These are phyloP conservation scores for Brasilioporus rufonigricans DNA, from an alignment of 768 basidiomycete genomes.

Conservation along the genomic window DNA sequence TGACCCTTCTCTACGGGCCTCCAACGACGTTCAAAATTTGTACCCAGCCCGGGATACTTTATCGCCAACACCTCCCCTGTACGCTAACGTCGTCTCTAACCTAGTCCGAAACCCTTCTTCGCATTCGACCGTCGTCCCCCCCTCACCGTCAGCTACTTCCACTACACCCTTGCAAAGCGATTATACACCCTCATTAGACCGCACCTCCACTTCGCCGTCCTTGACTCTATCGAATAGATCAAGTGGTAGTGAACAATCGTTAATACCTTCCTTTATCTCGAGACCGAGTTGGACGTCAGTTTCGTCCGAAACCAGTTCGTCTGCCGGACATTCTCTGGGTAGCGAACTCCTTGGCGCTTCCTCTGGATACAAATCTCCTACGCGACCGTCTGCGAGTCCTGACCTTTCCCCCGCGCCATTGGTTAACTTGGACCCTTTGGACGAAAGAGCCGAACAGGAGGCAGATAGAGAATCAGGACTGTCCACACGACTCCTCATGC, in stretches of 20 bases:
- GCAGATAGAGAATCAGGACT: slow-evolving; percentile 9
- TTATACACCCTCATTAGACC: slow-evolving; percentile 9
- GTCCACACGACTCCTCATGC: slow-evolving; percentile 12
- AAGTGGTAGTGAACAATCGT: slow-evolving; percentile 14
- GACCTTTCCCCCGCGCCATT: slow-evolving; percentile 17
- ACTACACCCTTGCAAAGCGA: slow-evolving; percentile 15
- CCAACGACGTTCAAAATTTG: slow-evolving; percentile 5
- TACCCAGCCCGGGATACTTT: slow-evolving; percentile 1
- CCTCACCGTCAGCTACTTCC: slow-evolving; percentile 5
- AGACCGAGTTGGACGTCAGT: slow-evolving; percentile 24
- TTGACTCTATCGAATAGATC: slow-evolving; percentile 12
- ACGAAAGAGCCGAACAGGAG: slow-evolving; percentile 21
- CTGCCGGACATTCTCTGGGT: slow-evolving; percentile 10
- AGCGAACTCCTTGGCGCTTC: slow-evolving; percentile 12
- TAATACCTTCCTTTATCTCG: slow-evolving; percentile 12
- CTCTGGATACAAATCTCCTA: slow-evolving; percentile 19
- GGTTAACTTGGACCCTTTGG: slow-evolving; percentile 12
- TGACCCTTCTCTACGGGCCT: slow-evolving; percentile 1
- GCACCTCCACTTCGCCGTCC: slow-evolving; percentile 9
- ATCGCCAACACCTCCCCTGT: slow-evolving; percentile 21
- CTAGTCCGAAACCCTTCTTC: slow-evolving; percentile 16
- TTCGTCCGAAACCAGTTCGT: slow-evolving; percentile 24
- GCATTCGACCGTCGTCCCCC: slow-evolving; percentile 4
- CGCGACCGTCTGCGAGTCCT: slow-evolving; percentile 23
- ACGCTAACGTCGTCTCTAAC: slow-evolving; percentile 26